Conservation (phyloP, 2,329 filamentous ascomycete genomes). For the Cytospora leucostoma region DNA sequence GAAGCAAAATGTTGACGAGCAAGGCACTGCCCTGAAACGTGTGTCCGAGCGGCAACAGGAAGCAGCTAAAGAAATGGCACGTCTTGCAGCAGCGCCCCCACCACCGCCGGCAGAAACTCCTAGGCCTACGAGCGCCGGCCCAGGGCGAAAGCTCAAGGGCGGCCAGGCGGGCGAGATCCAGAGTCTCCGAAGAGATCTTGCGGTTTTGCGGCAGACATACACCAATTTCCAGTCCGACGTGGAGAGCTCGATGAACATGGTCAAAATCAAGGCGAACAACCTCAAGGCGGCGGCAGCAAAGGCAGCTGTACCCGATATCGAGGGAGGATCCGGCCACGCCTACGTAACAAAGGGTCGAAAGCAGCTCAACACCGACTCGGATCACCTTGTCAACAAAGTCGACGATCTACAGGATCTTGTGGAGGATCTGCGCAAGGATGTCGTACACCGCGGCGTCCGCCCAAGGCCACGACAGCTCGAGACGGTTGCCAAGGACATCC, state of each 20-base stretch:
- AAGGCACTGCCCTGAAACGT: conserved; percentile 76
- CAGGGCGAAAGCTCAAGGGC: conserved; percentile 51
- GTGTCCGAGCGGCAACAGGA: conserved; percentile 92
- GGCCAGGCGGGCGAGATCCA: conserved; percentile 77
- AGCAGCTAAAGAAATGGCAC: conserved; percentile 81
- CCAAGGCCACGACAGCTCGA: conserved; percentile 90
- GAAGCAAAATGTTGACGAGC: conserved; percentile 79
- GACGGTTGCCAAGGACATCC: conserved; percentile 84
- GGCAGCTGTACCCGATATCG: conserved; percentile 68
- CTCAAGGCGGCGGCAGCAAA: conserved; percentile 77
- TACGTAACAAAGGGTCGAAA: conserved; percentile 90
- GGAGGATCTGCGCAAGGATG: conserved; percentile 95
- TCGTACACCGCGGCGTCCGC: conserved; percentile 88
- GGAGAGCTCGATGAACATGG: conserved; percentile 79
- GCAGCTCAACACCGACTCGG: conserved; percentile 80
- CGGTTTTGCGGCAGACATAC: conserved; percentile 90
- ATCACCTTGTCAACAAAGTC: conserved; percentile 86
- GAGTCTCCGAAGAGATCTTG: conserved; percentile 81
- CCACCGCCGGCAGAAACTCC: conserved; percentile 52
- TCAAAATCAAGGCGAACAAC: conserved; percentile 77
- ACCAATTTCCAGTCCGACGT: conserved; percentile 88
- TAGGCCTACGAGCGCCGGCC: conserved; percentile 37
- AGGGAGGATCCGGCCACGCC: conserved; percentile 76
- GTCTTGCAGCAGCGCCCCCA: conserved; percentile 51
- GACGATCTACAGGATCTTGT: conserved; percentile 97